Conservation (phyloP, 352 stramenopile species). For the Phytophthora kernoviae region DNA sequence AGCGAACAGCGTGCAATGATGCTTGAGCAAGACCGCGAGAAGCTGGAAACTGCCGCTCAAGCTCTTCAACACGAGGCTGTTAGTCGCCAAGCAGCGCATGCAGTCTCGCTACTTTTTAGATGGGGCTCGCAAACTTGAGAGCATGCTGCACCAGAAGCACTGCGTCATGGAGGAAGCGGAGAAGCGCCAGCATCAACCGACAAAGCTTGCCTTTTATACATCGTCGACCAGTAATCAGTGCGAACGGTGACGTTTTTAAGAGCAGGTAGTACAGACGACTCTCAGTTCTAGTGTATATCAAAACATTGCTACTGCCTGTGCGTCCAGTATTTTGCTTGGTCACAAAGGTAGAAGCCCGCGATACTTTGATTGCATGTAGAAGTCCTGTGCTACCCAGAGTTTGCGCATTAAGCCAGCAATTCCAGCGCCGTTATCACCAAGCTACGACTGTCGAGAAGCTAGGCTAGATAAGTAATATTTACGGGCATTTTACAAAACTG, state of each 20-base stretch:
- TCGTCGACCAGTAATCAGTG: constrained; percentile 26
- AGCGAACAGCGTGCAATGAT: constrained; percentile 38
- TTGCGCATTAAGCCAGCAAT: too few species aligned
- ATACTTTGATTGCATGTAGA: too few species aligned
- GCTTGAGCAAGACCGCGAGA: constrained; percentile 52
- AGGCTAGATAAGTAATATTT: constrained; percentile 19
- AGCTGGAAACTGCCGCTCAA: constrained; percentile 52
- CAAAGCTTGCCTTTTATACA: constrained; percentile 1
- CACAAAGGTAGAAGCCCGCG: too few species aligned
- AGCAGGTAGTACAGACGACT: too few species aligned
- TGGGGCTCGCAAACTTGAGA: constrained; percentile 65
- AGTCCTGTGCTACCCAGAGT: too few species aligned
- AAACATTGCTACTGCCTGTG: too few species aligned
- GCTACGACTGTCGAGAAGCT: not conserved
- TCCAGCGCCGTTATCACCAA: too few species aligned
- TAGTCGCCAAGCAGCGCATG: constrained; percentile 74
- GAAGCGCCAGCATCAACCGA: constrained; percentile 6
- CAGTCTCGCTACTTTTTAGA: constrained; percentile 81
- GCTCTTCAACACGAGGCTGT: constrained; percentile 72
- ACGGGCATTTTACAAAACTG: constrained; percentile 31
- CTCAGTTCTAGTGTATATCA: too few species aligned
- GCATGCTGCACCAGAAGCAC: constrained; percentile 63
- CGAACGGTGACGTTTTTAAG: constrained; percentile 20
- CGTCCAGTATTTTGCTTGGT: too few species aligned
- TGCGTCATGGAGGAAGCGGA: constrained; percentile 26